Evolutionary conservation across 2,329 filamentous ascomycete species (phyloP).

Genomic region (Passalora sequoiae): DNA sequence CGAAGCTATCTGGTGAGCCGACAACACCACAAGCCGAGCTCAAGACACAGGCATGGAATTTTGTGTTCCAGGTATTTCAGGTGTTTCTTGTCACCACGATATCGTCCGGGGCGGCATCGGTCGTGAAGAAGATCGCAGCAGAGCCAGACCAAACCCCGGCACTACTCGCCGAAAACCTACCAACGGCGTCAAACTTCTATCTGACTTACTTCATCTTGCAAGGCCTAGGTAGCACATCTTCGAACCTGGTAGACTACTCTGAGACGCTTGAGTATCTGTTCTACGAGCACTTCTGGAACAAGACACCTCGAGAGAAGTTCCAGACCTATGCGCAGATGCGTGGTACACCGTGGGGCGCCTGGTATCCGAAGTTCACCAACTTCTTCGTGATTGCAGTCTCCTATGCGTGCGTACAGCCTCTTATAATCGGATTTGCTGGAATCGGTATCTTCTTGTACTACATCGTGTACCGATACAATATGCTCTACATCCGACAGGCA

Average conservation of each 20-base stretch:
- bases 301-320: slow-evolving; percentile 46
- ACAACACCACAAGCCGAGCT: slow-evolving; percentile 44
- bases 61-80: slow-evolving; percentile 40
- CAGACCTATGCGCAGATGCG: slow-evolving; percentile 41
- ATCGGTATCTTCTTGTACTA: slow-evolving; percentile 44
- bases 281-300: slow-evolving; percentile 33
- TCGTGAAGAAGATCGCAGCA: slow-evolving; percentile 30
- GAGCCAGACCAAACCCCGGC: slow-evolving; percentile 31
- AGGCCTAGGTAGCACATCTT: slow-evolving; percentile 30
- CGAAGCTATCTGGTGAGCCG: slow-evolving; percentile 33
- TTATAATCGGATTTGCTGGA: slow-evolving; percentile 44
- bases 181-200: slow-evolving; percentile 40
- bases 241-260: slow-evolving; percentile 31
- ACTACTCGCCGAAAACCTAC: slow-evolving; percentile 34
- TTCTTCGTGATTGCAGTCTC: slow-evolving; percentile 42
- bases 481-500: slow-evolving; percentile 45
- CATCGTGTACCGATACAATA: slow-evolving; percentile 46
- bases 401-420: slow-evolving; percentile 47
- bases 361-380: slow-evolving; percentile 46
- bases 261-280: slow-evolving; percentile 33
- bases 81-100: slow-evolving; percentile 41
- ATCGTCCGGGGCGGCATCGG: slow-evolving; percentile 35
- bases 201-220: slow-evolving; percentile 39
- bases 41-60: slow-evolving; percentile 37
- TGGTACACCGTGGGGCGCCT: slow-evolving; percentile 42